Evolutionary conservation across 441 rosid genomes (phyloP).

Genomic region (Adansonia gregorii): DNA sequence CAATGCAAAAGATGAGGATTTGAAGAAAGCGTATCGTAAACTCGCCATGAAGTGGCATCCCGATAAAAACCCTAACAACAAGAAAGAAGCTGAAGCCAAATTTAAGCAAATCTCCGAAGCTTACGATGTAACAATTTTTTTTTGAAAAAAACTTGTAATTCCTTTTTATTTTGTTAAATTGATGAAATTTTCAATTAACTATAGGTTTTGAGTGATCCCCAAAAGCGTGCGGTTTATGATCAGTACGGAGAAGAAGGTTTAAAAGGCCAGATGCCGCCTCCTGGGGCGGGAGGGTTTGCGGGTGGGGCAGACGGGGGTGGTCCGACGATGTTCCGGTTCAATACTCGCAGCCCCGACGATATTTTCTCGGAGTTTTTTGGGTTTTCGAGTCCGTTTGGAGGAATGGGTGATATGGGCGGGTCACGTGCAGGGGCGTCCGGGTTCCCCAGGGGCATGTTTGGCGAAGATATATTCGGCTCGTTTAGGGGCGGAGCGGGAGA

Average conservation of each 20-base stretch:
- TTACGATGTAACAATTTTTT: slow-evolving; percentile 54
- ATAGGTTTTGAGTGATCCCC: slow-evolving; percentile 81
- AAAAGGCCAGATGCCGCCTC: slow-evolving; percentile 72
- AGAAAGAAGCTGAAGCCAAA: slow-evolving; percentile 79
- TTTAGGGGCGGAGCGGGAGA: slow-evolving; percentile 54
- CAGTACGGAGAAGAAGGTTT: slow-evolving; percentile 85
- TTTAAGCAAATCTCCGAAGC: slow-evolving; percentile 89
- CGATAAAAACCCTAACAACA: slow-evolving; percentile 78
- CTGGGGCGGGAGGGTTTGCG: slow-evolving; percentile 53
- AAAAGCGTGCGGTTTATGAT: slow-evolving; percentile 69
- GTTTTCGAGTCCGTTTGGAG: slow-evolving; percentile 56
- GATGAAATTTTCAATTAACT: not conserved
- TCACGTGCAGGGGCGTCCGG: slow-evolving; percentile 46
- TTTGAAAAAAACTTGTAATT: too few relatives aligned
- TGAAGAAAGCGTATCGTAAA: slow-evolving; percentile 81
- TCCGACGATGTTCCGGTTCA: slow-evolving; percentile 57
- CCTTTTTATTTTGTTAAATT: not conserved
- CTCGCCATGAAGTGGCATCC: slow-evolving; percentile 98
- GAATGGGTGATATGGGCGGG: slow-evolving; percentile 60
- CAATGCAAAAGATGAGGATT: slow-evolving; percentile 71
- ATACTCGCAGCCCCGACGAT: slow-evolving; percentile 67
- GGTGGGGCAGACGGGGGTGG: slow-evolving; percentile 33
- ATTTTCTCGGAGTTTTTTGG: slow-evolving; percentile 81
- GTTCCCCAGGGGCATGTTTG: slow-evolving; percentile 54
- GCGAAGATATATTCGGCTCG: slow-evolving; percentile 59